Conservation (phyloP, 805 yeast species). For the Metschnikowia dekortorum region DNA sequence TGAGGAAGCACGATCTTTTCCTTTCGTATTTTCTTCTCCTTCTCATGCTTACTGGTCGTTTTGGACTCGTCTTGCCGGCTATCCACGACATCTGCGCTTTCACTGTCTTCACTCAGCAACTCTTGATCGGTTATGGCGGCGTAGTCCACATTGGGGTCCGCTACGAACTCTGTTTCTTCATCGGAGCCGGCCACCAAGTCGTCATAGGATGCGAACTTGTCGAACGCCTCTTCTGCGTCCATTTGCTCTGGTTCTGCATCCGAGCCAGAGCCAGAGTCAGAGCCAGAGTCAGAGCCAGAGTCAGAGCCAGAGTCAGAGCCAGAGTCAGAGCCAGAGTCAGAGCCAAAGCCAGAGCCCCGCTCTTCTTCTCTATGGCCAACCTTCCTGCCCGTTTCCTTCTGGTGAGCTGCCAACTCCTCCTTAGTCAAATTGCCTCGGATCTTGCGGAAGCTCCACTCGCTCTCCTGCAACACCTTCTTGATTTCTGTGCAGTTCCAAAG, state of each 20-base stretch:
- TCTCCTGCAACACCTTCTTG: conserved; percentile 30
- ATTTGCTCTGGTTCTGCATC: conserved; percentile 2
- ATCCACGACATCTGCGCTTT: neutral
- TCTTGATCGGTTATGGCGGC: conserved; percentile 61
- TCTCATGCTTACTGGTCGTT: conserved; percentile 8
- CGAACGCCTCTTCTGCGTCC: conserved; percentile 25
- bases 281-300: neutral
- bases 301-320: neutral
- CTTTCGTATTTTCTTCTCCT: conserved; percentile 22
- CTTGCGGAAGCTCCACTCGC: conserved; percentile 43
- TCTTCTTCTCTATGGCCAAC: conserved; percentile 1
- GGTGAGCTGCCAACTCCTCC: conserved; percentile 30
- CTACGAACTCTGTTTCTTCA: conserved; percentile 31
- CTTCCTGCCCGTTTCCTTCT: conserved; percentile 18
- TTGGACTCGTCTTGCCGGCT: conserved; percentile 8
- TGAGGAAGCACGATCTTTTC: conserved; percentile 52
- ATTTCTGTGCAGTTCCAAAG: conserved; percentile 43
- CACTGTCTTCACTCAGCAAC: neutral
- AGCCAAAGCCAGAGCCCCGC: neutral
- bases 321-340: neutral
- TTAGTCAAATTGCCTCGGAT: conserved; percentile 43
- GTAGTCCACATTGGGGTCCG: conserved; percentile 42
- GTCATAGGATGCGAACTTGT: conserved; percentile 35
- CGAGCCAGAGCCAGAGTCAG: neutral
- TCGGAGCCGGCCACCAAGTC: conserved; percentile 41